Evolutionary conservation across 2,329 filamentous ascomycete species (phyloP).

Genomic region (Scorias spongiosa): DNA sequence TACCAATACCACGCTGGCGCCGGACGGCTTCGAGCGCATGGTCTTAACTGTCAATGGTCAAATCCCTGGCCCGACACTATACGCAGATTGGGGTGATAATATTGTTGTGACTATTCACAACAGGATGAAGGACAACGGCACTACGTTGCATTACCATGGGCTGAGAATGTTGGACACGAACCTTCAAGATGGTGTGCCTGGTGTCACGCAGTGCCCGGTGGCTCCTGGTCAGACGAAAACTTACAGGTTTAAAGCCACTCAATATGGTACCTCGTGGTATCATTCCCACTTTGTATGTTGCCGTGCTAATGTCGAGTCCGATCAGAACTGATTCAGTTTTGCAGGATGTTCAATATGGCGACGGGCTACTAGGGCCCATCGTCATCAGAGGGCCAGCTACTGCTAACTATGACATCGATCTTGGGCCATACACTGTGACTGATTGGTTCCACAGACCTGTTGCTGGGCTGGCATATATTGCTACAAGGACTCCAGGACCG

Average conservation of each 20-base stretch:
- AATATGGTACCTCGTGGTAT: constrained; percentile 15
- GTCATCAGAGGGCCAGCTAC: constrained; percentile 25
- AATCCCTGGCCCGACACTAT: constrained; percentile 19
- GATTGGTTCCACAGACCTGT: constrained; percentile 27
- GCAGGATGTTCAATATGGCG: constrained; percentile 16
- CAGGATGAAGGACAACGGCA: constrained; percentile 23
- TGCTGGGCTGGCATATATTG: constrained; percentile 9
- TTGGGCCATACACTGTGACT: constrained; percentile 21
- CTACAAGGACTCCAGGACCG: constrained; percentile 2
- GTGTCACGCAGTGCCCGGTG: constrained; percentile 17
- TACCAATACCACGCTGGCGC: constrained; percentile 14
- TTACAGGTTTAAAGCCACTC: constrained; percentile 17
- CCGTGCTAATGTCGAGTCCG: not conserved
- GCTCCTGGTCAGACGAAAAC: constrained; percentile 17
- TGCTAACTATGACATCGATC: constrained; percentile 17
- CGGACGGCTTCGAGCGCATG: constrained; percentile 18
- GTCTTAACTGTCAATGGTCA: constrained; percentile 19
- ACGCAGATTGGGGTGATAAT: constrained; percentile 21
- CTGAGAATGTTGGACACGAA: constrained; percentile 17
- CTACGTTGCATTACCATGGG: constrained; percentile 21
- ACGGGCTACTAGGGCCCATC: constrained; percentile 20
- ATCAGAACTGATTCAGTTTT: not conserved
- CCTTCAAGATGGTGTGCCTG: constrained; percentile 18
- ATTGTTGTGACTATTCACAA: constrained; percentile 22
- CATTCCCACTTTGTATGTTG: constrained; percentile 1